Conservation (phyloP, 1,284 basidiomycete genomes). For the Paramarasmius palmivorus region DNA sequence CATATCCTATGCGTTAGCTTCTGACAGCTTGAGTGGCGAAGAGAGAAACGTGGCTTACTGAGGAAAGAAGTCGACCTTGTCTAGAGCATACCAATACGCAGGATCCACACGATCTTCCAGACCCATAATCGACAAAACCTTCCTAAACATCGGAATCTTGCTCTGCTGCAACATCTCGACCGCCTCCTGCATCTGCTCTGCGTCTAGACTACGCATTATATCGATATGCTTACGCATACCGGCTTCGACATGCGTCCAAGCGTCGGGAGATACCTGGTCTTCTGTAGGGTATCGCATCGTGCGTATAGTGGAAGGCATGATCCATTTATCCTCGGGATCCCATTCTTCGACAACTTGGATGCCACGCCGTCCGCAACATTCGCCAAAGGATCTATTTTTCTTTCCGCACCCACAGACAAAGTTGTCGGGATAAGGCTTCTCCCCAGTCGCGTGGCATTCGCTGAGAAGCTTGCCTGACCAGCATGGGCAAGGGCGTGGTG, state of each 20-base stretch:
- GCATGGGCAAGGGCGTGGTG: slow-evolving; percentile 11
- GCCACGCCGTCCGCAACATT: slow-evolving; percentile 10
- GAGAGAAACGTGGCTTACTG: no score
- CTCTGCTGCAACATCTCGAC: background rate
- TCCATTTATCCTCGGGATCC: background rate
- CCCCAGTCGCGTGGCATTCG: background rate
- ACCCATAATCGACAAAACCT: background rate
- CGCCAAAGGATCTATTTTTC: background rate
- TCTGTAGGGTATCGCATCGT: background rate
- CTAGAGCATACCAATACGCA: slow-evolving; percentile 5
- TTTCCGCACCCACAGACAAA: slow-evolving; percentile 11
- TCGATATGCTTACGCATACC: no score
- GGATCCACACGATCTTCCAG: background rate
- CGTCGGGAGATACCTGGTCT: no score
- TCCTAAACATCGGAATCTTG: background rate
- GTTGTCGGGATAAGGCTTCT: slow-evolving; percentile 6
- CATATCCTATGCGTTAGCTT: no score
- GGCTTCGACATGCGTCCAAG: no score
- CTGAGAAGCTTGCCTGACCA: slow-evolving; percentile 11
- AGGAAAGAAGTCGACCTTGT: background rate
- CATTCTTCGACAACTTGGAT: slow-evolving; percentile 5
- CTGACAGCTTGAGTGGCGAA: no score
- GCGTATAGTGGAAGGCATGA: background rate
- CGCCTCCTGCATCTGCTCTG: no score
- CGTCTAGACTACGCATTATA: no score